phyloP scores from a whole-genome alignment of 352 stramenopile genomes.

The Pythium angustatum region DNA sequence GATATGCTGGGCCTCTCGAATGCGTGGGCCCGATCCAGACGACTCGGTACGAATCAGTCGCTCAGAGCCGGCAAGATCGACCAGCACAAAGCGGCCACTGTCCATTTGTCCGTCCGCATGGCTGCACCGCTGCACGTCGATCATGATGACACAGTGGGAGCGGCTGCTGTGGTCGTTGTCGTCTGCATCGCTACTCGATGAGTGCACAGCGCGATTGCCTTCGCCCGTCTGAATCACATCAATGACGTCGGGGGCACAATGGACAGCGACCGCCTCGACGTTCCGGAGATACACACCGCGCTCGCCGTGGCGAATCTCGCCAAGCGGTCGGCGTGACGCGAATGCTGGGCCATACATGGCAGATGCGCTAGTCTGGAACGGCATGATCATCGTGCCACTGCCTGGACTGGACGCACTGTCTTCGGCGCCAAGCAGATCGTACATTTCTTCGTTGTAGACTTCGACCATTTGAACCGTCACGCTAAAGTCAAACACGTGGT shows the following conservation, averaged over 20 bases:
- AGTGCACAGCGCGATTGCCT: constrained; percentile 34
- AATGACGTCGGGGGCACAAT: constrained; percentile 40
- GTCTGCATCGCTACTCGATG: constrained; percentile 14
- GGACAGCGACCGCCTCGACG: constrained; percentile 41
- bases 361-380: constrained; percentile 22
- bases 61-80: constrained; percentile 82
- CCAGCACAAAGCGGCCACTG: constrained; percentile 56
- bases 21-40: constrained; percentile 17
- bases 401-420: not conserved
- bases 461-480: constrained; percentile 72
- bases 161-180: constrained; percentile 52
- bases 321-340: constrained; percentile 31
- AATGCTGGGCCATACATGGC: constrained; percentile 22
- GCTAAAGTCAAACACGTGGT: constrained; percentile 47
- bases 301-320: constrained; percentile 78
- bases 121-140: constrained; percentile 58
- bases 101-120: constrained; percentile 42
- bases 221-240: constrained; percentile 40
- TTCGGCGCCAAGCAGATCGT: constrained; percentile 52
- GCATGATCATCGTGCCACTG: constrained; percentile 21
- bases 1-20: constrained; percentile 78
- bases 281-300: constrained; percentile 73
- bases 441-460: constrained; percentile 89
- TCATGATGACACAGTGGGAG: constrained; percentile 58
- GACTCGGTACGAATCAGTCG: constrained; percentile 56